Base-by-base conservation (phyloP, 2,329 filamentous ascomycete species). In the Talaromyces sp. region DNA sequence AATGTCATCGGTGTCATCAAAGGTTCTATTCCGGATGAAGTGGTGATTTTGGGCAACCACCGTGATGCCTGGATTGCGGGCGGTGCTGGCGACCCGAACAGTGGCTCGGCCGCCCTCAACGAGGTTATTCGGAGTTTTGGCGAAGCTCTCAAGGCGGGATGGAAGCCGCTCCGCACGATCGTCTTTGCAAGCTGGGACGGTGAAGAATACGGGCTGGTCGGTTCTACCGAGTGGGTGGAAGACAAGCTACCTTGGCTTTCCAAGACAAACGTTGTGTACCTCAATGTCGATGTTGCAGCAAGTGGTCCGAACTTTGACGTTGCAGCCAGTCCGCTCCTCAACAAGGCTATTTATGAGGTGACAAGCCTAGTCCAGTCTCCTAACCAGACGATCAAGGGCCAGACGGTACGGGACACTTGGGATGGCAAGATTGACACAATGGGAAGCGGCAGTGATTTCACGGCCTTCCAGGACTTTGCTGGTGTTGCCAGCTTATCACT, bases 1-100 rank as follows among this genome's bases (percentile, higher is more conserved):
- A 89, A 99, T 71, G 91, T 95, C 2, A 93, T 98, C 65, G 93
- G 93, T 52, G 81, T 95, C 53, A 91, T 99, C 73, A 96, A 96
- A 69, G 95, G 93, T 10, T 90, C 89, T 0, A 86, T 95, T 39
- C 81, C 87, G 0, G 87, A 96, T 68, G 92, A 97, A 70, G 92
- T 96, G 0, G 81, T 99, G 53, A 83, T 99, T 3, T 79, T 98
- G 33, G 92, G 93, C n/a, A 96, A 96, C 70, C 93, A 96, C 71
- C 86, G 92, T 36, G 92, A 96, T 75, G 91, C 93, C 0, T 96
- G 91, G 91, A 88, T 93, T 69, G 88, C 88, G 22, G 91, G 91
- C n/a, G 91, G 91, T 27, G 90, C 90, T 17, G 89, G 82, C 13
- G 91, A 96, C 68, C 91, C 91, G 1, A 93, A 93, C 78, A 90